Evolutionary conservation across 1,284 basidiomycete species (phyloP), one percentile per base, ranked within the genome.

Genomic region (Ceratobasidium sp.): DNA sequence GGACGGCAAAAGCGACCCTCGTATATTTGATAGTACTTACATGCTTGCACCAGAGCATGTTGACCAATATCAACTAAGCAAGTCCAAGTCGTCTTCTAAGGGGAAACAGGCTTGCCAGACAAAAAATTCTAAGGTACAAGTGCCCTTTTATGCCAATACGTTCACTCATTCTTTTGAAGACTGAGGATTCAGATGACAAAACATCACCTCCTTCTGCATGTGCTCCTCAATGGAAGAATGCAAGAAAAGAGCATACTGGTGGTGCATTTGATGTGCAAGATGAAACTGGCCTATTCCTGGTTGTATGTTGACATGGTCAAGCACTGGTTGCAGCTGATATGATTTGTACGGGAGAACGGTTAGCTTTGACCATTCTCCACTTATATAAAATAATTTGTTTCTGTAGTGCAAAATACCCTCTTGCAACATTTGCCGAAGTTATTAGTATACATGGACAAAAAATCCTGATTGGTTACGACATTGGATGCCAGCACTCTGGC

Each of bases 301-400:
- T 75, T 8, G 77, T 81, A 0, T 86, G 85, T 73, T 78, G 81
- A 0, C 84, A 86, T 79, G 84, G 84, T 0, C 77, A 83, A 1
- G 74, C 84, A 0, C 75, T 85, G 7, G 80, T 80, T 78, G 66
- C 83, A 0, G 79, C 76, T 20, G 85, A 86, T 73, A 85, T 86
- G 83, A 71, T 85, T 8, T 75, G 71, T 8, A 84, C 82, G 69
- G 83, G 85, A 0, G 84, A 86, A 75, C 45, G 77, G 49, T 77
- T n/a, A 39, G 60, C 64, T 15, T 7, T 51, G 7, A 35, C 23
- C 31, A 35, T 11, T 26, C 3, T 45, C 23, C 5, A 37, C 33
- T 26, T 78, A 28, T 1, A 31, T n/a, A 42, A 5, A 33, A 23
- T 61, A n/a, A 20, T n/a, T 17, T 33, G 31, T 54, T 39, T 47